Evolutionary conservation across 306 rosid species (phyloP).

Genomic region (Sechiopsis laciniata): DNA sequence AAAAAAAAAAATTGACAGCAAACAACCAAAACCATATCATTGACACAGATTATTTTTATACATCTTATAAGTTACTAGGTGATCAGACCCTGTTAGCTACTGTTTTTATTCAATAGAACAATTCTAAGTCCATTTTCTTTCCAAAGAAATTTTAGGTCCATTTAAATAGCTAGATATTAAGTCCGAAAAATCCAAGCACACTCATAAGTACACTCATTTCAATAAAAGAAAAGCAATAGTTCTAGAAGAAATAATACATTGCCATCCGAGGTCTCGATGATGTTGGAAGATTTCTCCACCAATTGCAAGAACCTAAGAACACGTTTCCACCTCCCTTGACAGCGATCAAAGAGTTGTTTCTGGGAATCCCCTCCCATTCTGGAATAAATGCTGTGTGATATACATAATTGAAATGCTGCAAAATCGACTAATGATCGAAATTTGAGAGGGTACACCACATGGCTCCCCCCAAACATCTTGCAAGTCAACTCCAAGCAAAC

Average conservation of each 20-base stretch:
- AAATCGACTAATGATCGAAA: conserved; percentile 71
- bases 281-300: conserved; percentile 64
- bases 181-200: conserved; percentile 25
- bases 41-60: background rate
- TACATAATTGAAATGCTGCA: conserved; percentile 65
- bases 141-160: background rate
- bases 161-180: background rate
- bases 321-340: conserved; percentile 75
- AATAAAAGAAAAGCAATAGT: conserved; percentile 19
- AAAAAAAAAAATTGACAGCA: background rate
- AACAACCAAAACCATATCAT: background rate
- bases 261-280: conserved; percentile 81
- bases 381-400: conserved; percentile 43
- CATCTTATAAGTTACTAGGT: background rate
- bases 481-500: conserved; percentile 73
- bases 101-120: background rate
- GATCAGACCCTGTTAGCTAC: background rate
- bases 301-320: conserved; percentile 81
- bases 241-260: conserved; percentile 62
- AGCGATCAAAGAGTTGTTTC: conserved; percentile 60
- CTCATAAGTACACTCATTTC: background rate
- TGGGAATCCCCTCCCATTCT: conserved; percentile 45
- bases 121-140: background rate
- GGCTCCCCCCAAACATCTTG: conserved; percentile 44
- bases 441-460: conserved; percentile 43